Evolutionary conservation across 1,284 basidiomycete species (phyloP), one percentile per base, ranked within the genome.

Genomic region (Ceratobasidium sp.): DNA sequence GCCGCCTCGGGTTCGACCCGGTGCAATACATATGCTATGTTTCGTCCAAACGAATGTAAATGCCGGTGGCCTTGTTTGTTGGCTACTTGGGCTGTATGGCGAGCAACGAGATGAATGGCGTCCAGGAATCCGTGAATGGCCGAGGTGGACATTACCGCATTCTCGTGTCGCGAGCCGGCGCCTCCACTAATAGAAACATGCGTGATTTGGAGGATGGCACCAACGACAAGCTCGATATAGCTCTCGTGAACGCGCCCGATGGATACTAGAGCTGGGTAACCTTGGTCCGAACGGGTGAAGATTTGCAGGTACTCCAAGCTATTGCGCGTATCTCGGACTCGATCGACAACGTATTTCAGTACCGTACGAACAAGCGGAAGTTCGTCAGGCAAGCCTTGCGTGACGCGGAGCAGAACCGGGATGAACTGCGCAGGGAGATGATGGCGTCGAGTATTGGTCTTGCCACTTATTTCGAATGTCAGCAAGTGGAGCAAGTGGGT

Each of bases 1-100:
- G 50, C 64, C 15, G 47, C 50, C 17, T n/a, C 32, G 12, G 50
- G 50, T 20, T 55, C 64, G 52, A 67, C 45, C 22, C 40, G 35
- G 32, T 45, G 50, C n/a, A 67, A 22, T 12, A 29, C 52, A 1
- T 10, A 25, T 27, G 45, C 38, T 38, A 67, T 43, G 22, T 55
- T 67, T 45, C 64, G 34, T n/a, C 64, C 64, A 55, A 67, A 55
- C 6, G 64, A 54, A 22, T 55, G 50, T n/a, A 67, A 43, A 25
- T 67, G 64, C 25, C 64, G 34, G 17, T 67, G 40, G 25, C 31
- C 55, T 34, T 54, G 64, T n/a, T 52, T 52, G 31, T 55, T 52
- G 8, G 47, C 31, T 13, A 55, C 27, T 32, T 34, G 35, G 29
- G 38, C 20, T 13, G 64, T 67, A 15, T 67, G 64, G 20, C 47